phyloP scores from a whole-genome alignment of 352 stramenopile genomes.

The Globisporangium cederbergense region DNA sequence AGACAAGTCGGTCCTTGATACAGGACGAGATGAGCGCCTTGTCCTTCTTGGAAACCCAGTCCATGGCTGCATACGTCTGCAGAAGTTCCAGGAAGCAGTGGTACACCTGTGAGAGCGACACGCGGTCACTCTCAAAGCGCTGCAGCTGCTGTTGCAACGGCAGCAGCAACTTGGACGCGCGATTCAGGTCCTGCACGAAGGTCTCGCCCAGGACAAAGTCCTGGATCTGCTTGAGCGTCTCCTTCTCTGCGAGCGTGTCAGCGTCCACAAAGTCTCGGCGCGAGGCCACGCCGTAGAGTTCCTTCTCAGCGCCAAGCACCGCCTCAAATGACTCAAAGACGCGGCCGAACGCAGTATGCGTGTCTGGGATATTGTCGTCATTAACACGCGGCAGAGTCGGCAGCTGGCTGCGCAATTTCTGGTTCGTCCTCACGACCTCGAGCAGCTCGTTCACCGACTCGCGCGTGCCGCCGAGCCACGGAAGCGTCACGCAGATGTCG shows the following conservation, averaged over 20 bases:
- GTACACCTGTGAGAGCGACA: constrained; percentile 53
- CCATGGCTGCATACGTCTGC: constrained; percentile 46
- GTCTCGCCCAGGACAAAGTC: constrained; percentile 65
- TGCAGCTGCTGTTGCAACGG: constrained; percentile 55
- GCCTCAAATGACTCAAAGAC: constrained; percentile 41
- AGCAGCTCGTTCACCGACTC: constrained; percentile 36
- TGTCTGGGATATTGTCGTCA: not conserved
- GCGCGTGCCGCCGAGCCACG: constrained; percentile 43
- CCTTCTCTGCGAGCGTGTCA: constrained; percentile 34
- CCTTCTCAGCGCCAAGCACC: constrained; percentile 46
- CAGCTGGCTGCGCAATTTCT: constrained; percentile 37
- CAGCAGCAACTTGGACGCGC: constrained; percentile 50
- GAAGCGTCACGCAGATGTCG: constrained; percentile 47
- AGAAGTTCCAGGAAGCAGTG: constrained; percentile 46
- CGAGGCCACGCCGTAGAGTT: constrained; percentile 50
- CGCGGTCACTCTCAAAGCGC: constrained; percentile 36
- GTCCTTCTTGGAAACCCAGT: constrained; percentile 69
- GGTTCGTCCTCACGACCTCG: constrained; percentile 38
- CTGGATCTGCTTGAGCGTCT: constrained; percentile 47
- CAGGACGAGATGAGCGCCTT: constrained; percentile 67
- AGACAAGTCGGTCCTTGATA: constrained; percentile 57
- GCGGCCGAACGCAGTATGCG: not conserved
- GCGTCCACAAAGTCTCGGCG: constrained; percentile 57
- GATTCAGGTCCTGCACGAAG: constrained; percentile 53
- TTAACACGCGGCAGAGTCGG: constrained; percentile 15